Evolutionary conservation across 2,329 filamentous ascomycete species (phyloP).

Genomic region (Scedosporium apiospermum): DNA sequence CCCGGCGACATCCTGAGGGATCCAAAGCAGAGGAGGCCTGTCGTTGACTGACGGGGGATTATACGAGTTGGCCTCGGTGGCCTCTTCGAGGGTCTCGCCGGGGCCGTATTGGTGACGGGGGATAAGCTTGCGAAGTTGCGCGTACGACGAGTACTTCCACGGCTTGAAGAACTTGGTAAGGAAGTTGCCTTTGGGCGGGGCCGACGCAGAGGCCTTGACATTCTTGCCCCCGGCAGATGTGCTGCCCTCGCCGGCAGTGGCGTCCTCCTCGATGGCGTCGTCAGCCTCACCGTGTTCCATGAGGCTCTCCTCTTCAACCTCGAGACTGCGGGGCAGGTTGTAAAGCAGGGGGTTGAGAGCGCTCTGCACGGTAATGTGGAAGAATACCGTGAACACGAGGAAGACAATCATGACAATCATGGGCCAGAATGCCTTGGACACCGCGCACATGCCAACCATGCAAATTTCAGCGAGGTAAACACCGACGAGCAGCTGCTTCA

Average conservation of each 20-base stretch:
- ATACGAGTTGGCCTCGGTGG: slow-evolving; percentile 60
- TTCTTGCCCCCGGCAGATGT: slow-evolving; percentile 10
- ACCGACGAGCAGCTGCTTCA: slow-evolving; percentile 78
- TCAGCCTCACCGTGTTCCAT: slow-evolving; percentile 16
- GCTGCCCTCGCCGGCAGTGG: slow-evolving; percentile 16
- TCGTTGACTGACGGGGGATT: slow-evolving; percentile 60
- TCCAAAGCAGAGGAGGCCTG: slow-evolving; percentile 66
- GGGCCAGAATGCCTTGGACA: slow-evolving; percentile 58
- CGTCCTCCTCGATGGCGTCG: slow-evolving; percentile 9
- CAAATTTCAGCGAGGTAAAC: slow-evolving; percentile 74
- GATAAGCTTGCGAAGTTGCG: slow-evolving; percentile 58
- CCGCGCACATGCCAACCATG: slow-evolving; percentile 71
- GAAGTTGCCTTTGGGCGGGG: slow-evolving; percentile 39
- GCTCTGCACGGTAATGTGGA: slow-evolving; percentile 61
- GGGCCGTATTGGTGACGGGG: slow-evolving; percentile 41
- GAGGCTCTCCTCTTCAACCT: slow-evolving; percentile 31
- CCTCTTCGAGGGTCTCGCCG: slow-evolving; percentile 49
- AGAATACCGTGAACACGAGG: slow-evolving; percentile 66
- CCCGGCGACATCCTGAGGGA: slow-evolving; percentile 65
- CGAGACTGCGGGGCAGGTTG: slow-evolving; percentile 56
- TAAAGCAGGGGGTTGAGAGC: slow-evolving; percentile 64
- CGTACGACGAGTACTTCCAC: slow-evolving; percentile 66
- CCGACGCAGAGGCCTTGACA: slow-evolving; percentile 6
- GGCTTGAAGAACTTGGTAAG: slow-evolving; percentile 55
- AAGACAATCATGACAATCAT: slow-evolving; percentile 67